Evolutionary conservation across 768 basidiomycete species (phyloP), one percentile per base, ranked within the genome.

Genomic region (Candolleomyces eurysporus): DNA sequence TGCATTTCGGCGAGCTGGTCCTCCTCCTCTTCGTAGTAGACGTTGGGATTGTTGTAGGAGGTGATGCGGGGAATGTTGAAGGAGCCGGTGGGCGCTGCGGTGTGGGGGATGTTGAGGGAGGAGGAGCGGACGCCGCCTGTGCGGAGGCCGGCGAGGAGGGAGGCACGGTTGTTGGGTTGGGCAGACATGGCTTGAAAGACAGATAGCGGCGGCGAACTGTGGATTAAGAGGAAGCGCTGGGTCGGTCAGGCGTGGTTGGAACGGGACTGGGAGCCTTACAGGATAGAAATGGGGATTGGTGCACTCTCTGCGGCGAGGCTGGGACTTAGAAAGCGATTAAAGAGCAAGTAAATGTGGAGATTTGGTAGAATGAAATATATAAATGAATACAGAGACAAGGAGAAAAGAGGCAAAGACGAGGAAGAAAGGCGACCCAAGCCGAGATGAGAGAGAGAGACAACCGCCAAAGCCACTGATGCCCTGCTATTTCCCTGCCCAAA

Each of bases 121-220:
- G 81, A 69, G n/a, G 92, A 87, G 67, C 92, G 89, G 62, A 94
- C 93, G 53, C 92, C 92, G 72, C 92, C 93, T 58, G 92, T 94
- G 72, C 92, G 90, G 70, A 94, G 91, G 67, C 90, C 91, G 62
- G 89, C 82, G 74, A 94, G 91, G 70, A 94, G 91, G 63, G 91
- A 90, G 55, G 93, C 91, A 68, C 92, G 90, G 64, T 79, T 76
- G 73, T 81, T 87, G 67, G 82, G 69, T 61, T 76, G 68, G 70
- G 78, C 76, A 71, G 82, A 73, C 81, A 82, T 82, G 57, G 65
- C 64, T 58, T 62, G 67, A 69, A 65, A 59, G 73, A 73, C 71
- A 71, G 73, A 76, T 72, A 72, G 65, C 66, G 66, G 68, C 51
- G 67, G 66, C 57, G 52, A 56, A 26, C 26, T 48, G 56, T 57